Percentiles rank a stretch among this genome's conserved stretches.
These are phyloP conservation scores for Vitis hybrid DNA, from an alignment of 177 flowering plant genomes.

Conservation along the genomic window DNA sequence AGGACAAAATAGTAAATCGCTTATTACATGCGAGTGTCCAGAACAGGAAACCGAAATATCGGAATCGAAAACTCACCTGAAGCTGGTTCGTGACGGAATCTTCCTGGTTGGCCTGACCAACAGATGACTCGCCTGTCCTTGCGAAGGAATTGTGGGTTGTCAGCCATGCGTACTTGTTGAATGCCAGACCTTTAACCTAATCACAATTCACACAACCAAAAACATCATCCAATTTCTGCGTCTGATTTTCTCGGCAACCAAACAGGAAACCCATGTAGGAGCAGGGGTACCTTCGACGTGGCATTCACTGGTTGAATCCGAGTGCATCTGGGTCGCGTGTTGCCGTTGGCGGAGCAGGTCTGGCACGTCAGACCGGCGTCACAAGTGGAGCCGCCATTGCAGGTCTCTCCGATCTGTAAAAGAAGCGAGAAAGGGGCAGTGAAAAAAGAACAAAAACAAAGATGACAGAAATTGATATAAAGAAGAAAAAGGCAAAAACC, in stretches of 20 bases:
- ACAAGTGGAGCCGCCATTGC: conserved; percentile 36
- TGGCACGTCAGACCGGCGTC: conserved; percentile 56
- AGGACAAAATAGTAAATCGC: background rate
- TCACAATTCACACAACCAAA: background rate
- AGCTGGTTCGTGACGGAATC: conserved; percentile 66
- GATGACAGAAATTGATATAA: background rate
- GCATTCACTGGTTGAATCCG: conserved; percentile 49
- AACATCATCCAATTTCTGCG: background rate
- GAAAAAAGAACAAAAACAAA: background rate
- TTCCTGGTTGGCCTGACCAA: conserved; percentile 66
- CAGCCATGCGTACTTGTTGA: conserved; percentile 66
- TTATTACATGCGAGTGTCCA: no score
- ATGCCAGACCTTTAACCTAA: conserved; percentile 59
- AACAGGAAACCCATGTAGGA: background rate
- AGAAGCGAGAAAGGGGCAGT: background rate
- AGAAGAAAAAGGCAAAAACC: conserved; percentile 6
- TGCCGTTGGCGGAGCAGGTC: conserved; percentile 53
- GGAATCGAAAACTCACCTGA: conserved; percentile 29
- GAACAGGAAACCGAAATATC: background rate
- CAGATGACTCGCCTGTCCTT: conserved; percentile 34
- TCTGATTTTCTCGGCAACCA: background rate
- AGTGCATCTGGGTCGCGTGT: conserved; percentile 55
- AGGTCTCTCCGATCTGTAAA: conserved; percentile 59
- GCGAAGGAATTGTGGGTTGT: conserved; percentile 77
- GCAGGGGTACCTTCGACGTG: conserved; percentile 37